phyloP scores from a whole-genome alignment of 75 land plant species.

The Picea glauca region DNA sequence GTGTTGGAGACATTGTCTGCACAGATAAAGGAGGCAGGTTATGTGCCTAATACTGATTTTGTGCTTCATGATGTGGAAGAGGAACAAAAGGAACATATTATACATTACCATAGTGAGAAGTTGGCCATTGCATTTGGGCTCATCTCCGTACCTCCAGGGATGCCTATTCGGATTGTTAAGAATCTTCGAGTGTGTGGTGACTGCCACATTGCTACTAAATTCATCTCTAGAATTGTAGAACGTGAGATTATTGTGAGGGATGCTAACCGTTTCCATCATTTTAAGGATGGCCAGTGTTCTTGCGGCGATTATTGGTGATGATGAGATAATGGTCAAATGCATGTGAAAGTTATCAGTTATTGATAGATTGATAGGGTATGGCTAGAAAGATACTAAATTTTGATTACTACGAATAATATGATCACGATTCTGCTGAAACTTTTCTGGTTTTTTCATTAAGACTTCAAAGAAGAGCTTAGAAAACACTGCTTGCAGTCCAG shows the following conservation, averaged over 20 bases:
- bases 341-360: no score
- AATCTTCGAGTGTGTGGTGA: conserved; percentile 1
- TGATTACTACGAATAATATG: no score
- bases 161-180: neutral
- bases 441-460: no score
- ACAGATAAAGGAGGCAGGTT: conserved; percentile 1
- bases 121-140: conserved; percentile 1
- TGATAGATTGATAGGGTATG: no score
- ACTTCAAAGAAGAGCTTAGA: no score
- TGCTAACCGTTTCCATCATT: neutral
- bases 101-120: neutral
- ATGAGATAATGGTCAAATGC: neutral
- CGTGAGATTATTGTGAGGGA: conserved; percentile 3
- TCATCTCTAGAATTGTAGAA: neutral
- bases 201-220: conserved; percentile 1
- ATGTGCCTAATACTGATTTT: neutral
- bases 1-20: neutral
- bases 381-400: no score
- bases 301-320: conserved; percentile 7
- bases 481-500: no score
- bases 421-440: no score
- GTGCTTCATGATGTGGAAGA: conserved; percentile 6
- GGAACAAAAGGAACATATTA: neutral
- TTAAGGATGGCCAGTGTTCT: neutral
- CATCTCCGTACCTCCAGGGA: neutral